These are phyloP conservation scores for Yarrowia hollandica DNA, from an alignment of 805 yeast species.

Conservation along the genomic window DNA sequence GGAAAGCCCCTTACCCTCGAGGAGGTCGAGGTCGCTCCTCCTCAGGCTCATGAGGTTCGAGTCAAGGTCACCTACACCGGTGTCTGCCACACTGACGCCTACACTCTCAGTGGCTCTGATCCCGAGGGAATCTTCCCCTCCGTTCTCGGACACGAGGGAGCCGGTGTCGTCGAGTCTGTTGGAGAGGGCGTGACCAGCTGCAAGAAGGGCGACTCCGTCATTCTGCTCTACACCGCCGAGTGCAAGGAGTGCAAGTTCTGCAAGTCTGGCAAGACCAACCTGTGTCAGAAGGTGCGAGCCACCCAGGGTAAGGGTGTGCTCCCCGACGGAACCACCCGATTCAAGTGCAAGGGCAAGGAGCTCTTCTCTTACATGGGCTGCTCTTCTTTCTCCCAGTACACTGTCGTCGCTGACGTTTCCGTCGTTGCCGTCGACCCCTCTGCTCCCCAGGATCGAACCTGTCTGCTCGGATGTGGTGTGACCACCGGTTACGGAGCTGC, in stretches of 20 bases:
- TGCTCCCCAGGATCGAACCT: slow-evolving; percentile 82
- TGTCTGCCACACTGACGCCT: slow-evolving; percentile 98
- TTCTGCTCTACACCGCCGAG: slow-evolving; percentile 95
- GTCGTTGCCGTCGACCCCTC: slow-evolving; percentile 85
- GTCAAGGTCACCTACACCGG: slow-evolving; percentile 85
- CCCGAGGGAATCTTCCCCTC: slow-evolving; percentile 97
- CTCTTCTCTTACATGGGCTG: slow-evolving; percentile 96
- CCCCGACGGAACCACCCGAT: slow-evolving; percentile 98
- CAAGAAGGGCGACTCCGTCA: slow-evolving; percentile 89
- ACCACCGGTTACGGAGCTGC: slow-evolving; percentile 99
- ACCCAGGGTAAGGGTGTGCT: slow-evolving; percentile 98
- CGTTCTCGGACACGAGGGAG: slow-evolving; percentile 96
- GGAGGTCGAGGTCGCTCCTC: slow-evolving; percentile 87
- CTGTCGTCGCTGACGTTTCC: slow-evolving; percentile 97
- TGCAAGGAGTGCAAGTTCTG: slow-evolving; percentile 95
- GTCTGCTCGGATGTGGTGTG: slow-evolving; percentile 96
- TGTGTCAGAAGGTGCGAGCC: slow-evolving; percentile 92
- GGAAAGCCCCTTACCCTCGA: slow-evolving; percentile 73
- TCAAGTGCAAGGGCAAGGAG: slow-evolving; percentile 71
- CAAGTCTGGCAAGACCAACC: slow-evolving; percentile 89
- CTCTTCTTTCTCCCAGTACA: slow-evolving; percentile 94
- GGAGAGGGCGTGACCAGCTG: slow-evolving; percentile 94
- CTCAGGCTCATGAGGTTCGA: slow-evolving; percentile 96
- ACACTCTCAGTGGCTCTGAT: slow-evolving; percentile 89
- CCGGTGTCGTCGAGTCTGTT: slow-evolving; percentile 91